Evolutionary conservation across 805 yeast genomes (phyloP).

Genomic region (Yarrowia yakushimensis): DNA sequence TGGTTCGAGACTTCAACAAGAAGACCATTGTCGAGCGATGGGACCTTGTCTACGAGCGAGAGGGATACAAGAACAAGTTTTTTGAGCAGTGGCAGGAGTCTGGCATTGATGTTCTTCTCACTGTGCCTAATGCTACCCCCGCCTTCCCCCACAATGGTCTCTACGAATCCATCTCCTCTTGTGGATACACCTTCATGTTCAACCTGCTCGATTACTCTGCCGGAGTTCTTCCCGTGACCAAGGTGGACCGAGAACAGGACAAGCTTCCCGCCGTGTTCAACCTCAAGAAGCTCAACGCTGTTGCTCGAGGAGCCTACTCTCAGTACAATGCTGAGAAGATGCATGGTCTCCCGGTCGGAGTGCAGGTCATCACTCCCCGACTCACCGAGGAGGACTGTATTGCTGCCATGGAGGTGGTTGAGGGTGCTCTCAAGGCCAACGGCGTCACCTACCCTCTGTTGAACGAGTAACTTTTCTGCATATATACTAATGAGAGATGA

Average conservation of each 20-base stretch:
- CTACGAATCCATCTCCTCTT: slow-evolving; percentile 40
- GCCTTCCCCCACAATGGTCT: slow-evolving; percentile 42
- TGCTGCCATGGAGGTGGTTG: slow-evolving; percentile 45
- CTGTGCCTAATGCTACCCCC: slow-evolving; percentile 45
- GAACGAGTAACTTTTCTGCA: slow-evolving; percentile 28
- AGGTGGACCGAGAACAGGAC: slow-evolving; percentile 45
- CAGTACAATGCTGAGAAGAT: slow-evolving; percentile 51
- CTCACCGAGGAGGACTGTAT: slow-evolving; percentile 61
- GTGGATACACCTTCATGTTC: slow-evolving; percentile 54
- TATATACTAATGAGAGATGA: slow-evolving; percentile 19
- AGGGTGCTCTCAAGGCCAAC: slow-evolving; percentile 36
- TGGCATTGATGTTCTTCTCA: slow-evolving; percentile 41
- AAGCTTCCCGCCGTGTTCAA: slow-evolving; percentile 36
- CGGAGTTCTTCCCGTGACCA: slow-evolving; percentile 56
- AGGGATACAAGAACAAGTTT: slow-evolving; percentile 38
- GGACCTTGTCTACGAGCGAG: slow-evolving; percentile 39
- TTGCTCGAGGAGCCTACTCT: slow-evolving; percentile 46
- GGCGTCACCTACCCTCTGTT: slow-evolving; percentile 35
- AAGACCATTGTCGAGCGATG: slow-evolving; percentile 40
- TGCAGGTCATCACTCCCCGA: slow-evolving; percentile 62
- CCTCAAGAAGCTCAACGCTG: slow-evolving; percentile 37
- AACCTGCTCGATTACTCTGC: slow-evolving; percentile 56
- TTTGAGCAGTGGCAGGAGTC: slow-evolving; percentile 39
- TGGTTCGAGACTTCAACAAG: slow-evolving; percentile 39
- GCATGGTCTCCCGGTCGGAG: slow-evolving; percentile 59